Conservation (phyloP, 2,329 filamentous ascomycete species). For the Sphaerulina musiva region DNA sequence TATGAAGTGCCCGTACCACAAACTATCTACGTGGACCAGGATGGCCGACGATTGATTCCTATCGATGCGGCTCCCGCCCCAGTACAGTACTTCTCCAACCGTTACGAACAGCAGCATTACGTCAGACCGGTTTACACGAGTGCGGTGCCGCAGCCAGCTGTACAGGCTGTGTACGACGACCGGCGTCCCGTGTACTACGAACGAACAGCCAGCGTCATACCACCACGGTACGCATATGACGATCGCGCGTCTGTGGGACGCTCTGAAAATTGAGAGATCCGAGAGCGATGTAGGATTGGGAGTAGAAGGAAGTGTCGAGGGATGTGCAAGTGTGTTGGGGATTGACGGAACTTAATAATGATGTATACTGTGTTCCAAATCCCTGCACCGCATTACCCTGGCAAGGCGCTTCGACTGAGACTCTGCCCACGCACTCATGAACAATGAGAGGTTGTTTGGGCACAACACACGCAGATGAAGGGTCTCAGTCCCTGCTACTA, state of each 20-base stretch:
- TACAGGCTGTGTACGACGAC: slow-evolving; percentile 17
- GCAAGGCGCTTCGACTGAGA: too few relatives aligned
- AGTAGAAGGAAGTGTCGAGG: too few relatives aligned
- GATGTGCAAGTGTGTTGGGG: too few relatives aligned
- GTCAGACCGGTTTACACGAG: slow-evolving; percentile 15
- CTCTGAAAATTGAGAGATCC: slow-evolving; percentile 1
- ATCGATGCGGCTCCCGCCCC: slow-evolving; percentile 26
- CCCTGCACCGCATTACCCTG: neutral
- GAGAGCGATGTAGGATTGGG: neutral
- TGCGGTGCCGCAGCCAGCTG: slow-evolving; percentile 8
- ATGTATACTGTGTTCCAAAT: neutral
- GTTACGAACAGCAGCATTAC: slow-evolving; percentile 23
- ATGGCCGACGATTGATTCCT: slow-evolving; percentile 28
- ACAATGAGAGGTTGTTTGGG: too few relatives aligned
- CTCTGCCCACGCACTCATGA: too few relatives aligned
- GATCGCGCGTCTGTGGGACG: slow-evolving; percentile 20
- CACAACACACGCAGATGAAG: too few relatives aligned
- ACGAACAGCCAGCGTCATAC: slow-evolving; percentile 1
- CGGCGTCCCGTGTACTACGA: slow-evolving; percentile 15
- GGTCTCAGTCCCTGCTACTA: too few relatives aligned
- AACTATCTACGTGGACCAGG: slow-evolving; percentile 32
- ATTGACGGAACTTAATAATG: neutral
- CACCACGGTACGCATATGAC: slow-evolving; percentile 18
- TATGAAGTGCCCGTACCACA: slow-evolving; percentile 23
- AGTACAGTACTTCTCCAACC: slow-evolving; percentile 25